Base-by-base conservation (phyloP, 2,329 filamentous ascomycete genomes). In the Anisogramma anomala region DNA sequence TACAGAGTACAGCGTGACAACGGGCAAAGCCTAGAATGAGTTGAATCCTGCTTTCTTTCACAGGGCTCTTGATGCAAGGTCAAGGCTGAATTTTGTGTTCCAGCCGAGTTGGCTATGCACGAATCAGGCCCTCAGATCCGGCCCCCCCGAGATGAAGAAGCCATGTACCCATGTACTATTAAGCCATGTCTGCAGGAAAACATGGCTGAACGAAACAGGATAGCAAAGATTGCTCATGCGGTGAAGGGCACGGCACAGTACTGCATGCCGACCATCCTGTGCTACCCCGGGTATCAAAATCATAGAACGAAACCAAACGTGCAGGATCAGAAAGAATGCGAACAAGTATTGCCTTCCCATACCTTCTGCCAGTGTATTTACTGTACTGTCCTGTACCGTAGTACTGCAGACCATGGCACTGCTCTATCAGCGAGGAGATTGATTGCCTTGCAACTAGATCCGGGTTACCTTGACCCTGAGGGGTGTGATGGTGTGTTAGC, bases 391-490 rank as follows among this genome's bases (percentile, higher is more conserved):
- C 37, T 26, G 7, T 30, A n/a, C n/a, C n/a, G n/a, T n/a, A n/a
- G n/a, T n/a, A n/a, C n/a, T n/a, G n/a, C n/a, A n/a, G n/a, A n/a
- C n/a, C n/a, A 32, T 19, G 14, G 10, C n/a, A 6, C 25, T 27
- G 6, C 6, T 30, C 13, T 2, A 8, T 18, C 10, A n/a, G n/a
- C n/a, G n/a, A n/a, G n/a, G n/a, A n/a, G n/a, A n/a, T n/a, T n/a
- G n/a, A n/a, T n/a, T n/a, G n/a, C n/a, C n/a, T n/a, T n/a, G n/a
- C 22, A n/a, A 23, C 35, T 34, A 45, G 19, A 38, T 43, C 30
- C 52, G 48, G 25, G 49, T 56, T 15, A 57, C 50, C 43, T 53
- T 56, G 33, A 51, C 51, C 38, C 30, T 32, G 30, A 18, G 30
- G 11, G n/a, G 27, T 14, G 13, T 30, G 13, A 30, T 18, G 9